phyloP scores from a whole-genome alignment of 768 basidiomycete species.

The Kwoniella sp. region DNA sequence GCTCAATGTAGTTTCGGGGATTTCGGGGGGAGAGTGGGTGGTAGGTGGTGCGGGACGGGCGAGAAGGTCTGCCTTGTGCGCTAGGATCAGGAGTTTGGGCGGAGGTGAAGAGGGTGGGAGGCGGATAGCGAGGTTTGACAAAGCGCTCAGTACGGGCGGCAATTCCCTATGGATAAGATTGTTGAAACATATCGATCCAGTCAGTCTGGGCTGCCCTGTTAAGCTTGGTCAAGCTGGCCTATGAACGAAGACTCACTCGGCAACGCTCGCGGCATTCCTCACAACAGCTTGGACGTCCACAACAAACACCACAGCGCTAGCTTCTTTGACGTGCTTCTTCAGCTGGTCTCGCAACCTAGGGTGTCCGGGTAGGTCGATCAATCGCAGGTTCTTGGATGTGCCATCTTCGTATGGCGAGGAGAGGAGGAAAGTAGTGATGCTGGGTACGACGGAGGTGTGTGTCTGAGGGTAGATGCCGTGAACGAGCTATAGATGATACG shows the following conservation, averaged over 20 bases:
- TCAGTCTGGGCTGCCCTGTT: not conserved
- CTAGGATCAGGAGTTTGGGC: conserved; percentile 46
- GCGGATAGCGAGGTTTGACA: conserved; percentile 31
- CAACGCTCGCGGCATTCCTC: conserved; percentile 43
- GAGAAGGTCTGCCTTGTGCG: conserved; percentile 52
- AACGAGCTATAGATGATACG: conserved; percentile 34
- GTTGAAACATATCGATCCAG: not conserved
- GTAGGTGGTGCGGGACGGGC: conserved; percentile 31
- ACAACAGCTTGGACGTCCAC: conserved; percentile 47
- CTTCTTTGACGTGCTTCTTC: conserved; percentile 35
- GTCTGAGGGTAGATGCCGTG: conserved; percentile 40
- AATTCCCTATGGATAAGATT: conserved; percentile 37
- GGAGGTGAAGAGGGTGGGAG: conserved; percentile 17
- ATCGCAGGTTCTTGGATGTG: conserved; percentile 21
- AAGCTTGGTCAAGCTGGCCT: no score
- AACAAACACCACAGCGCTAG: conserved; percentile 48
- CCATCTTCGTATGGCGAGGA: conserved; percentile 20
- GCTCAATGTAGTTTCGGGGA: conserved; percentile 25
- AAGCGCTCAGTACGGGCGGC: conserved; percentile 39
- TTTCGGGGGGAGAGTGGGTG: conserved; percentile 30
- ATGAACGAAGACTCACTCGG: conserved; percentile 43
- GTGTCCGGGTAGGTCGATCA: conserved; percentile 54
- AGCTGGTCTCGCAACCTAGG: conserved; percentile 46
- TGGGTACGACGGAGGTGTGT: conserved; percentile 44
- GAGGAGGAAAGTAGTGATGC: conserved; percentile 39